phyloP scores from a whole-genome alignment of 1,139 yeast species.

The Suhomyces terraborum region DNA sequence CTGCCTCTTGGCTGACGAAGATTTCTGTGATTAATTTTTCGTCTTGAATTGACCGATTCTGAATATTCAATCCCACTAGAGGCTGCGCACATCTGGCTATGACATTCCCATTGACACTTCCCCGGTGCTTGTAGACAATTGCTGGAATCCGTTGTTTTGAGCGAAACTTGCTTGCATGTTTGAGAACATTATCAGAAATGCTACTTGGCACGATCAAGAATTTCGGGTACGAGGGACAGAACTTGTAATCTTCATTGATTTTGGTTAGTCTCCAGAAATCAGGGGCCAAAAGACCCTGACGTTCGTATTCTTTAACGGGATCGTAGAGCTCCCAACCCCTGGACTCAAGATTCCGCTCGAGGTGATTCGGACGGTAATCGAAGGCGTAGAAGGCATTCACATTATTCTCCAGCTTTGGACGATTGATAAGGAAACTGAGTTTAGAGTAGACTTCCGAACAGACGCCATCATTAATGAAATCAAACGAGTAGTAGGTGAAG shows the following conservation, averaged over 20 bases:
- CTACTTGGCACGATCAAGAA: constrained; percentile 66
- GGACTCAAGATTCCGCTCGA: constrained; percentile 61
- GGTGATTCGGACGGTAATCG: constrained; percentile 50
- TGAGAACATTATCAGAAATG: constrained; percentile 78
- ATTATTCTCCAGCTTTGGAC: constrained; percentile 34
- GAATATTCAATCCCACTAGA: constrained; percentile 78
- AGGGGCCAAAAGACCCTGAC: constrained; percentile 55
- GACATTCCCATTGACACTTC: constrained; percentile 63
- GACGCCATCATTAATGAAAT: constrained; percentile 58
- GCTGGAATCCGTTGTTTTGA: constrained; percentile 87
- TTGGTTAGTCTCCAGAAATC: constrained; percentile 68
- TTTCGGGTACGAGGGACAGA: constrained; percentile 79
- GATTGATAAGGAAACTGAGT: constrained; percentile 60
- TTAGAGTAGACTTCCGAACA: constrained; percentile 76
- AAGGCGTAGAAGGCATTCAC: constrained; percentile 51
- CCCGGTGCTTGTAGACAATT: constrained; percentile 69
- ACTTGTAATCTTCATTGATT: constrained; percentile 63
- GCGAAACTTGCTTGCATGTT: constrained; percentile 81
- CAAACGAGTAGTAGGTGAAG: constrained; percentile 81
- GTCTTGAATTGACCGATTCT: constrained; percentile 87
- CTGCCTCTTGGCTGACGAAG: constrained; percentile 51
- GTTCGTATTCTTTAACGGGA: constrained; percentile 60
- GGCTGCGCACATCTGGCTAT: constrained; percentile 94
- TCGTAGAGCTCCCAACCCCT: constrained; percentile 78
- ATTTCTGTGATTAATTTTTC: constrained; percentile 78